Percentiles rank a stretch among this genome's conserved stretches.
Evolutionary conservation across 441 rosid genomes (phyloP).

Genomic region (Euphorbia celastroides): DNA sequence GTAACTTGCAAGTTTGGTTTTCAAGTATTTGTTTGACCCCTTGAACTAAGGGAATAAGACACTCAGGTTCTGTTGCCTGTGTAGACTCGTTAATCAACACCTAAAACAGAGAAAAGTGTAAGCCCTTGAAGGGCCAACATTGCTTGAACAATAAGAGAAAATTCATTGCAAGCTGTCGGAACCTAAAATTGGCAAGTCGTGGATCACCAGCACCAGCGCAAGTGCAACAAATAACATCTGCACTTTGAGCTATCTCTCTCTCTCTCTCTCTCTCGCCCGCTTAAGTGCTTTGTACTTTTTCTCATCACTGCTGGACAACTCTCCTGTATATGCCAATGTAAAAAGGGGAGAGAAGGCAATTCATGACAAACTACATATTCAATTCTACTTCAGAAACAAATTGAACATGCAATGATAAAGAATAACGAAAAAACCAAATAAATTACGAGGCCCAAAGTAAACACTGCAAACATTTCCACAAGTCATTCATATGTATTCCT

Average conservation of each 20-base stretch:
- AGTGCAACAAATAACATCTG: constrained; percentile 99
- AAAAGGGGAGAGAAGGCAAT: not conserved
- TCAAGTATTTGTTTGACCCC: constrained; percentile 90
- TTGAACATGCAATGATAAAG: not conserved
- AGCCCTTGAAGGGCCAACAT: constrained; percentile 20
- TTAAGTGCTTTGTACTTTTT: constrained; percentile 93
- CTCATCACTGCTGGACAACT: constrained; percentile 97
- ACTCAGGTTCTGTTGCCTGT: constrained; percentile 99
- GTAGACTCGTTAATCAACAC: constrained; percentile 99
- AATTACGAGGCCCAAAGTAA: not conserved
- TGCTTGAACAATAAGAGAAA: constrained; percentile 8
- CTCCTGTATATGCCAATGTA: constrained; percentile 49
- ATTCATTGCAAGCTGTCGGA: constrained; percentile 70
- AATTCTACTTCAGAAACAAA: not conserved
- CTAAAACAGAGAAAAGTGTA: constrained; percentile 34
- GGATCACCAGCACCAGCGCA: constrained; percentile 99
- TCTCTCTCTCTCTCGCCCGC: constrained; percentile 94
- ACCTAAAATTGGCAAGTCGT: constrained; percentile 91
- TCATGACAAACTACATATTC: not conserved
- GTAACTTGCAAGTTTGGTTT: constrained; percentile 10
- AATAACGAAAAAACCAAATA: not conserved
- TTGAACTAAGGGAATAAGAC: constrained; percentile 97
- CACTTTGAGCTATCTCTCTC: constrained; percentile 98
- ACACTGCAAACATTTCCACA: not conserved
- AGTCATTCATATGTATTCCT: not conserved